Percentiles rank a stretch among this genome's conserved stretches.
phyloP scores from a whole-genome alignment of 2,329 filamentous ascomycete species.

The Dothideomycetes sp. region DNA sequence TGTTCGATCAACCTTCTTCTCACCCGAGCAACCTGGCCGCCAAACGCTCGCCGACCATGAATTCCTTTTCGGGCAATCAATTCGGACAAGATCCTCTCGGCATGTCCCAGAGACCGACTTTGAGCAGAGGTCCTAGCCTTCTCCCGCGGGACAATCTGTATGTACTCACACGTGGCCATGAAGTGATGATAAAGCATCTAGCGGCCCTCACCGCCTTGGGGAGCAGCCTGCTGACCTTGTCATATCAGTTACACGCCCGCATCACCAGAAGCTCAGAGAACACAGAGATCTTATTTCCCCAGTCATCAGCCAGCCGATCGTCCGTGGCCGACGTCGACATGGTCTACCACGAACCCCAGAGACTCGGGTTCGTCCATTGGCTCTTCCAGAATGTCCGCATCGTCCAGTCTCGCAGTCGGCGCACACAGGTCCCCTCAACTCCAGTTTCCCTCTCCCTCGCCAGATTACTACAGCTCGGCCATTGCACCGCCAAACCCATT shows the following conservation, averaged over 20 bases:
- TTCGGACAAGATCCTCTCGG: constrained; percentile 1
- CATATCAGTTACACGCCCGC: constrained; percentile 11
- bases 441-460: background rate
- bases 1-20: constrained; percentile 62
- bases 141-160: constrained; percentile 10
- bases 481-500: constrained; percentile 11
- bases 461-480: constrained; percentile 9
- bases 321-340: constrained; percentile 7
- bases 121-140: constrained; percentile 6
- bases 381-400: constrained; percentile 8
- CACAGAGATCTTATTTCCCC: constrained; percentile 5
- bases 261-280: constrained; percentile 2
- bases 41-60: constrained; percentile 16
- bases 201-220: background rate
- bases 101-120: constrained; percentile 2
- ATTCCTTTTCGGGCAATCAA: constrained; percentile 14
- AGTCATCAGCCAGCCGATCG: constrained; percentile 1
- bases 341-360: constrained; percentile 4
- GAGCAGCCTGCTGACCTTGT: constrained; percentile 3
- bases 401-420: constrained; percentile 3
- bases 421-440: constrained; percentile 6
- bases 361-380: constrained; percentile 5
- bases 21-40: constrained; percentile 51
- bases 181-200: background rate
- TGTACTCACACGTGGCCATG: constrained; percentile 3